A percentile compares a stretch with the other conserved stretches of the same genome.
These are phyloP conservation scores for Coemansia sp. DNA, from an alignment of 192 early-diverging fungal species.

Conservation along the genomic window DNA sequence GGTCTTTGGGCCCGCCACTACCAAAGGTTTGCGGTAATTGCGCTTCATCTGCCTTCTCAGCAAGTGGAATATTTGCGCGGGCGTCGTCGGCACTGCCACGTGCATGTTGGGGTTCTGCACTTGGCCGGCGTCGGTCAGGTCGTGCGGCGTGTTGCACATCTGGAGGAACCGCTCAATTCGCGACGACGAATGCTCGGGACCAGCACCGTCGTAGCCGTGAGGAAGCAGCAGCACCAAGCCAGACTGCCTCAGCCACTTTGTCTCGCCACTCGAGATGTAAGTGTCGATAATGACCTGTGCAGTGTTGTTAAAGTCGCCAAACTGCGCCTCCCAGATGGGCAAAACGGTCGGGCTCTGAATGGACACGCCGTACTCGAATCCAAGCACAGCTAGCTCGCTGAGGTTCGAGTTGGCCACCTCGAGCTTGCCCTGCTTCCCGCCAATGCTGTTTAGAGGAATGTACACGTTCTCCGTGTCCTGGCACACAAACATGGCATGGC, in stretches of 20 bases:
- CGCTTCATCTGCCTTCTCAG: slow-evolving; percentile 89
- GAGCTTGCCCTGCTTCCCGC: slow-evolving; percentile 55
- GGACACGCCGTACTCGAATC: slow-evolving; percentile 93
- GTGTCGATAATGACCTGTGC: slow-evolving; percentile 95
- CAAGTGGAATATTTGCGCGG: slow-evolving; percentile 94
- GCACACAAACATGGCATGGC: slow-evolving; percentile 94
- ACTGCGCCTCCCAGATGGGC: slow-evolving; percentile 97
- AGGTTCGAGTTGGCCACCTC: slow-evolving; percentile 90
- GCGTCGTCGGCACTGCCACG: slow-evolving; percentile 86
- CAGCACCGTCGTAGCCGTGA: slow-evolving; percentile 93
- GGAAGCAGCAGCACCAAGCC: slow-evolving; percentile 91
- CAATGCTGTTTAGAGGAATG: slow-evolving; percentile 77
- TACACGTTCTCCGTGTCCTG: slow-evolving; percentile 81
- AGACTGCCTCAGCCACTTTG: slow-evolving; percentile 92
- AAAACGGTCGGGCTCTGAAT: slow-evolving; percentile 81
- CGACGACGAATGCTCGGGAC: slow-evolving; percentile 89
- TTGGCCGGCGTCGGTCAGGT: slow-evolving; percentile 51
- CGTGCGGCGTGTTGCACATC: slow-evolving; percentile 76
- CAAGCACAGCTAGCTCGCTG: slow-evolving; percentile 92
- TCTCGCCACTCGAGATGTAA: slow-evolving; percentile 80
- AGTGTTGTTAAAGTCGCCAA: slow-evolving; percentile 96
- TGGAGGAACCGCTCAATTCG: slow-evolving; percentile 95
- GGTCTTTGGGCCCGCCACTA: slow-evolving; percentile 77
- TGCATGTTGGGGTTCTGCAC: slow-evolving; percentile 88
- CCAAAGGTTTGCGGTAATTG: slow-evolving; percentile 90